Conservation (phyloP, 2,329 filamentous ascomycete species). For the Epichloe scottii region DNA sequence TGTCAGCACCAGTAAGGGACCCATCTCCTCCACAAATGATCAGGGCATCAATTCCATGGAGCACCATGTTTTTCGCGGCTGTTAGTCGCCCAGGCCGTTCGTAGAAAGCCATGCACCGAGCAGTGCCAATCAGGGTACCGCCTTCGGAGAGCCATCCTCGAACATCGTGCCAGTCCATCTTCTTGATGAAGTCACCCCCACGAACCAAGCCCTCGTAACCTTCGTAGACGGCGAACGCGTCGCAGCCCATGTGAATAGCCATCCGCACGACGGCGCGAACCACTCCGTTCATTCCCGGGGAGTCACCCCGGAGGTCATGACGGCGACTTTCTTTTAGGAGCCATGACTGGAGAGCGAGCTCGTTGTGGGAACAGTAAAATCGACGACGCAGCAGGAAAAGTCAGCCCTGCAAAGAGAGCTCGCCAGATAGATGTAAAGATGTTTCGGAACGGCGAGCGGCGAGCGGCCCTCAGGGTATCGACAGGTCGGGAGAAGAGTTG, state of each 20-base stretch:
- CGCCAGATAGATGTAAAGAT: conserved; percentile 17
- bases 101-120: conserved; percentile 84
- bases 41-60: conserved; percentile 86
- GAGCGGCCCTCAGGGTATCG: conserved; percentile 13
- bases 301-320: conserved; percentile 92
- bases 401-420: conserved; percentile 10
- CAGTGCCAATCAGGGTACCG: conserved; percentile 91
- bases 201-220: conserved; percentile 92
- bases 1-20: conserved; percentile 88
- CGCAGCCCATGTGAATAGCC: conserved; percentile 72
- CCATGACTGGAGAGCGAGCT: conserved; percentile 23
- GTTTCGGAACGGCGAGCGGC: conserved; percentile 15
- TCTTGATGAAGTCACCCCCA: conserved; percentile 75
- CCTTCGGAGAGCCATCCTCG: conserved; percentile 89
- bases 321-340: conserved; percentile 58
- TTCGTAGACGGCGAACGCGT: conserved; percentile 74
- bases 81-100: conserved; percentile 71
- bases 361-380: conserved; percentile 8
- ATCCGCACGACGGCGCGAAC: conserved; percentile 86
- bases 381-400: conserved; percentile 3
- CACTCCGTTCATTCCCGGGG: conserved; percentile 87
- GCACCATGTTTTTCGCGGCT: conserved; percentile 88
- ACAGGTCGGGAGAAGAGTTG: conserved; percentile 18
- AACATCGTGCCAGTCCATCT: conserved; percentile 87
- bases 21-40: conserved; percentile 97